A percentile compares a stretch with the other conserved stretches of the same genome.
Evolutionary conservation across 441 rosid species (phyloP).

Genomic region (Adansonia grandidieri): DNA sequence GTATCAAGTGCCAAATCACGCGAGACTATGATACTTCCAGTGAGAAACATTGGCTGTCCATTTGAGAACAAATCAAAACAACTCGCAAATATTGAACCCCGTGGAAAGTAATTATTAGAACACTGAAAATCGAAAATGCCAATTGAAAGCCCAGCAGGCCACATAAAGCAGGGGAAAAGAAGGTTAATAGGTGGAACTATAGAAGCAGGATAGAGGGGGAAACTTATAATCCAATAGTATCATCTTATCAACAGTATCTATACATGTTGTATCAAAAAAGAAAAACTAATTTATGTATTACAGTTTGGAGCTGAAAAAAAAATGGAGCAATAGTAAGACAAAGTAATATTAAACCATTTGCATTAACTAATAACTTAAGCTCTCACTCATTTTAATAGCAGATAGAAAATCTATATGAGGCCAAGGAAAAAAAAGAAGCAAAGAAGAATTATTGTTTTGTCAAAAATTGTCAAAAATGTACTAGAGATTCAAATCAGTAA

Average conservation of each 20-base stretch:
- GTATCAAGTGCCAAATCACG: not conserved
- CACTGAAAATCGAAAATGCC: not conserved
- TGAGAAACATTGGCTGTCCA: not conserved
- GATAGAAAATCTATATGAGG: not conserved
- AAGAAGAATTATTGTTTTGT: not conserved
- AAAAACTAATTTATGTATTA: not conserved
- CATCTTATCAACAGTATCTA: not conserved
- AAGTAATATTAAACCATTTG: not conserved
- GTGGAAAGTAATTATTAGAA: not conserved
- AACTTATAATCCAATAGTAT: not conserved
- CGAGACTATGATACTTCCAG: not conserved
- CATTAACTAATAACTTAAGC: not conserved
- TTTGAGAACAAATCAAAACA: conserved; percentile 14
- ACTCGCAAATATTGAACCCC: not conserved
- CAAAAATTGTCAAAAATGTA: not conserved
- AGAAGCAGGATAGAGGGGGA: not conserved
- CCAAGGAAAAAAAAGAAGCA: not conserved
- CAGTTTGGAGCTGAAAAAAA: not conserved
- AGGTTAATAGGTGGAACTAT: not conserved
- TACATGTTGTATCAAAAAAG: not conserved
- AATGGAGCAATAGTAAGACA: not conserved
- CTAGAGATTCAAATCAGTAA: not conserved
- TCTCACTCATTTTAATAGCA: not conserved
- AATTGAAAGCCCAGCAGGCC: not conserved
- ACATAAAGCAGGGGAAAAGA: not conserved